Evolutionary conservation across 805 yeast species (phyloP).

Genomic region (Lachancea lanzarotensis): DNA sequence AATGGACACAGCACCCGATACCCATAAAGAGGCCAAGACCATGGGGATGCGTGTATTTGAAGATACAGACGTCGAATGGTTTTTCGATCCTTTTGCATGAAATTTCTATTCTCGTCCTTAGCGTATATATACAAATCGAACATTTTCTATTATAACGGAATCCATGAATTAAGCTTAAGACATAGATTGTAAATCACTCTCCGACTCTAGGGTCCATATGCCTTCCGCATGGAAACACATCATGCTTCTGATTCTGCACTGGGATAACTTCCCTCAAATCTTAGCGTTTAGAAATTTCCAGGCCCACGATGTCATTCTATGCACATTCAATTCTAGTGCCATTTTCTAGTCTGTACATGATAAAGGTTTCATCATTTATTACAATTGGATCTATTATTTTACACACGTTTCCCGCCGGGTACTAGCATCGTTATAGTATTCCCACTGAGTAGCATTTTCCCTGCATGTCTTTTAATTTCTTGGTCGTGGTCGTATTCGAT

Average conservation of each 20-base stretch:
- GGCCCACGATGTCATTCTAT: not conserved
- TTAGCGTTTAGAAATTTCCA: too few relatives aligned
- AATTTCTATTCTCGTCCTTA: too few relatives aligned
- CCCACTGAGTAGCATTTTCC: slow-evolving; percentile 65
- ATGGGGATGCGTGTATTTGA: slow-evolving; percentile 63
- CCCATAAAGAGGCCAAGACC: slow-evolving; percentile 39
- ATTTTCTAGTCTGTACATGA: not conserved
- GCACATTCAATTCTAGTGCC: too few relatives aligned
- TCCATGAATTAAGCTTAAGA: too few relatives aligned
- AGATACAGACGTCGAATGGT: slow-evolving; percentile 41
- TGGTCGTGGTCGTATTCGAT: slow-evolving; percentile 33
- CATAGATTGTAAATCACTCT: too few relatives aligned
- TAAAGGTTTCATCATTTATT: too few relatives aligned
- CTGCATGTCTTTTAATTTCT: slow-evolving; percentile 39
- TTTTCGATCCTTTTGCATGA: slow-evolving; percentile 46
- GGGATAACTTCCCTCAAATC: too few relatives aligned
- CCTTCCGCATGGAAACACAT: too few relatives aligned
- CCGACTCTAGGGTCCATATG: too few relatives aligned
- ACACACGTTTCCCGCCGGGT: slow-evolving; percentile 41
- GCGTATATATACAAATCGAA: too few relatives aligned
- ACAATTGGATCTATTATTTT: not conserved
- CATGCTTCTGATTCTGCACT: too few relatives aligned
- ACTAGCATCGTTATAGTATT: slow-evolving; percentile 65
- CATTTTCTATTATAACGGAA: too few relatives aligned
- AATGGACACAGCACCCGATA: slow-evolving; percentile 35